phyloP scores from a whole-genome alignment of 2,329 filamentous ascomycete genomes.

The Cercospora berteroae region DNA sequence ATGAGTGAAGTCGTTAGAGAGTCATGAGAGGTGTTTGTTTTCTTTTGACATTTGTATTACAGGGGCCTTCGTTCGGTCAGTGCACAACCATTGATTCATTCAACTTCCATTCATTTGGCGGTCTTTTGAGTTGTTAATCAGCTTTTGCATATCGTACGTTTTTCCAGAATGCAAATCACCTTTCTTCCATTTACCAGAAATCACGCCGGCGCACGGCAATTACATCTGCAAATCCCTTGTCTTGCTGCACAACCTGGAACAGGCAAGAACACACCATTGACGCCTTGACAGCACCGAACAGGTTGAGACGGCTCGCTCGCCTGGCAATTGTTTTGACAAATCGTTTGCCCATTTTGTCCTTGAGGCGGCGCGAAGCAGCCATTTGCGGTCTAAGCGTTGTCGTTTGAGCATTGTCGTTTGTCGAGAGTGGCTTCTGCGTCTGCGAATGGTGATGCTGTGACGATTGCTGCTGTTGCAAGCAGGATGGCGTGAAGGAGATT shows the following conservation, averaged over 20 bases:
- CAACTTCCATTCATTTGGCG: too few relatives aligned
- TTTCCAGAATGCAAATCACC: neutral
- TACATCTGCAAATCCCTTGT: constrained; percentile 3
- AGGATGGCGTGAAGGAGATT: neutral
- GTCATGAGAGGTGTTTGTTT: neutral
- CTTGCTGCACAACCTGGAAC: neutral
- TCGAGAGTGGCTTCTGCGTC: neutral
- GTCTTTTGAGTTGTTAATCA: too few relatives aligned
- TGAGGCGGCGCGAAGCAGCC: neutral
- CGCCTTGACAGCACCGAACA: neutral
- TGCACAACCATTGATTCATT: neutral
- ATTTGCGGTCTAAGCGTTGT: neutral
- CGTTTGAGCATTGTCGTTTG: constrained; percentile 5
- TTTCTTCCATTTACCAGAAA: neutral
- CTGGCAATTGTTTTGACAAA: neutral
- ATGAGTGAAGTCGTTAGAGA: too few relatives aligned
- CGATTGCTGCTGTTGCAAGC: neutral
- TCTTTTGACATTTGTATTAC: neutral
- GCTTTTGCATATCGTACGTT: neutral
- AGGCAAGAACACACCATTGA: neutral
- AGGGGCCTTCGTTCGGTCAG: neutral
- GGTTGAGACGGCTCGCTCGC: neutral
- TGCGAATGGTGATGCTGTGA: neutral
- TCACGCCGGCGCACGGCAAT: neutral
- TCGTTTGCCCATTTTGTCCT: neutral